Percentiles rank a stretch among this genome's conserved stretches.
Conservation (phyloP, 2,329 filamentous ascomycete species). For the Leptographium radiaticola region DNA sequence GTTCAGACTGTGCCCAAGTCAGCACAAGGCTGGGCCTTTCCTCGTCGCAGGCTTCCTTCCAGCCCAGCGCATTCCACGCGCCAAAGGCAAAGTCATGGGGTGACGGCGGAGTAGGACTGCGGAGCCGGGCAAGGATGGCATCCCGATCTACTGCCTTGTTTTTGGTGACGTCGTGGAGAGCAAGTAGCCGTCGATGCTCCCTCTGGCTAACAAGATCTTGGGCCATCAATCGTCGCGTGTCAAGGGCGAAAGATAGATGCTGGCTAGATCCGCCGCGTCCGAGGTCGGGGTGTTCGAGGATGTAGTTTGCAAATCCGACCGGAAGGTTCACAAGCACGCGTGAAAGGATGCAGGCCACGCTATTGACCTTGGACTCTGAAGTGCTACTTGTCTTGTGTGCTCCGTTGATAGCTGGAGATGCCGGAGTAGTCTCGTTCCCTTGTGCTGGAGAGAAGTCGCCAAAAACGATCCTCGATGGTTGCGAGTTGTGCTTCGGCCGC, state of each 20-base stretch:
- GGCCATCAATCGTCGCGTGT: neutral
- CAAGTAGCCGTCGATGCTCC: slow-evolving; percentile 38
- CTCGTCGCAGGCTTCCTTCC: slow-evolving; percentile 7
- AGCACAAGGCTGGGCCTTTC: slow-evolving; percentile 3
- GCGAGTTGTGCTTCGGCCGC: neutral
- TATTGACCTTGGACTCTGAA: neutral
- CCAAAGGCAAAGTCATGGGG: slow-evolving; percentile 4
- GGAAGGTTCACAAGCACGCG: slow-evolving; percentile 58
- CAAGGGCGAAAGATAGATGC: slow-evolving; percentile 16
- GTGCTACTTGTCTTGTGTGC: neutral
- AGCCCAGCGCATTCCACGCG: slow-evolving; percentile 12
- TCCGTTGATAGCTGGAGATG: neutral
- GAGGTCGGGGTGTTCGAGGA: slow-evolving; percentile 48
- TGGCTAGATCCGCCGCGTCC: slow-evolving; percentile 32
- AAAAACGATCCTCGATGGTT: slow-evolving; percentile 43
- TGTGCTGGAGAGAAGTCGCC: slow-evolving; percentile 42
- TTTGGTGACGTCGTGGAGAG: slow-evolving; percentile 20
- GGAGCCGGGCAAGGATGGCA: slow-evolving; percentile 7
- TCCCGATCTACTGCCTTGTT: slow-evolving; percentile 3
- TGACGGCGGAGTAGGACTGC: slow-evolving; percentile 1
- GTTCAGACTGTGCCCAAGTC: slow-evolving; percentile 1
- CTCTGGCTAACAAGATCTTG: slow-evolving; percentile 40
- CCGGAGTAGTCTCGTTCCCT: too few relatives aligned
- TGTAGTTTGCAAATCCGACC: slow-evolving; percentile 49
- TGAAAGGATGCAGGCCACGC: slow-evolving; percentile 36